phyloP scores from a whole-genome alignment of 2,329 filamentous ascomycete genomes.

The Pseudopyricularia cyperi region DNA sequence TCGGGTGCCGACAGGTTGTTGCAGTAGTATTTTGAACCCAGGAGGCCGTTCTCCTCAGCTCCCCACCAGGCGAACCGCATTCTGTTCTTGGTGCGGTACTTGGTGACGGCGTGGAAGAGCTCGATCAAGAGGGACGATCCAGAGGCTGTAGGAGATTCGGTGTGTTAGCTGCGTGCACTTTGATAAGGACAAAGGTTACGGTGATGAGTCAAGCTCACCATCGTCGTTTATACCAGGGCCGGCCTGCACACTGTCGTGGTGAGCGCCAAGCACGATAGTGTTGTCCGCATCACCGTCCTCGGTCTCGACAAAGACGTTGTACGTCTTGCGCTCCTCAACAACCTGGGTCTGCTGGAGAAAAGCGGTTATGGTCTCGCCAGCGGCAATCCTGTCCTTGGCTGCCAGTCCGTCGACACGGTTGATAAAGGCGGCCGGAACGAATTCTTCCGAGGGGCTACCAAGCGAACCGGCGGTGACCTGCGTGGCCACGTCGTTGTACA shows the following conservation, averaged over 20 bases:
- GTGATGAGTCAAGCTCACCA: conserved; percentile 21
- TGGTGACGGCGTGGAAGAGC: conserved; percentile 15
- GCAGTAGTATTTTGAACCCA: conserved; percentile 52
- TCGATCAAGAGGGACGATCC: conserved; percentile 2
- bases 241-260: conserved; percentile 49
- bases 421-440: not conserved
- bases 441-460: not conserved
- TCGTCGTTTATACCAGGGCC: conserved; percentile 70
- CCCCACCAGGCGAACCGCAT: conserved; percentile 58
- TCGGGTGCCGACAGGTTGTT: conserved; percentile 39
- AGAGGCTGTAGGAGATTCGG: not conserved
- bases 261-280: conserved; percentile 52
- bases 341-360: conserved; percentile 3
- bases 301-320: conserved; percentile 52
- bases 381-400: not conserved
- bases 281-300: conserved; percentile 45
- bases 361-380: conserved; percentile 9
- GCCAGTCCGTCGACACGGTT: conserved; percentile 2
- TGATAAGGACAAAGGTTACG: not conserved
- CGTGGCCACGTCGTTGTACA: conserved; percentile 39
- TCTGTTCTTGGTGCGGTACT: conserved; percentile 47
- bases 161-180: not conserved
- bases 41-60: conserved; percentile 52
- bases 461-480: conserved; percentile 23
- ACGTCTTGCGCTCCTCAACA: conserved; percentile 31